Base-by-base conservation (phyloP, 2,329 filamentous ascomycete genomes). In the Ophiocordyceps unilateralis region DNA sequence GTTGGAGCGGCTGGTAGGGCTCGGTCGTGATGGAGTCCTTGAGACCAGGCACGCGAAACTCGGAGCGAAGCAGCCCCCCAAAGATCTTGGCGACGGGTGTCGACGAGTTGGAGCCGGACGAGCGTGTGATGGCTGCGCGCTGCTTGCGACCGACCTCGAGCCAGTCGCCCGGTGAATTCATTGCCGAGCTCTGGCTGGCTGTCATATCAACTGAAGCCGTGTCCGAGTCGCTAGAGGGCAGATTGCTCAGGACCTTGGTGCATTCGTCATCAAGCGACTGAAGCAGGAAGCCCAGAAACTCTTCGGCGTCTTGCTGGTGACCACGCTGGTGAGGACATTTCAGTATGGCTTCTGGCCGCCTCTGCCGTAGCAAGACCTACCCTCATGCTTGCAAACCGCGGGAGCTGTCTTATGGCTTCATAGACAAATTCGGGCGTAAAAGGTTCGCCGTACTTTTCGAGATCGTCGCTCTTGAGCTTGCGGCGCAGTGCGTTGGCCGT, bases 241-340 rank as follows among this genome's bases (percentile, higher is more conserved):
- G 44, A 38, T 45, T 58, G 37, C 52, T 55, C 65, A 93, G 83
- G 40, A 89, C 79, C 45, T 79, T 72, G 15, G 78, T 76, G 57
- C 88, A 95, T 60, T 98, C 91, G 49, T 96, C 88, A 53, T 95
- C 88, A 28, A 98, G 74, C 40, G 86, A 85, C 55, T 94, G 88
- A 4, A 98, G 70, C 28, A 98, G 68, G 58, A 96, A 93, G 1
- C 88, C 89, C 21, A 98, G 68, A 51, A 98, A 98, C 56, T 98
- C 91, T 57, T 98, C 87, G 1, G 91, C 91, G 64, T 98, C 91
- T 67, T 98, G 89, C 59, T 98, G 91, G 53, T 95, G 89, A 15
- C 91, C 91, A 47, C 87, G 83, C 80, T 87, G 49, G 32, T 8
- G 32, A 20, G 24, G 32, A 20, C 14, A 10, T 19, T 15, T 36